These are phyloP conservation scores for Neurospora sp. DNA, from an alignment of 495 filamentous ascomycete genomes.

Conservation along the genomic window DNA sequence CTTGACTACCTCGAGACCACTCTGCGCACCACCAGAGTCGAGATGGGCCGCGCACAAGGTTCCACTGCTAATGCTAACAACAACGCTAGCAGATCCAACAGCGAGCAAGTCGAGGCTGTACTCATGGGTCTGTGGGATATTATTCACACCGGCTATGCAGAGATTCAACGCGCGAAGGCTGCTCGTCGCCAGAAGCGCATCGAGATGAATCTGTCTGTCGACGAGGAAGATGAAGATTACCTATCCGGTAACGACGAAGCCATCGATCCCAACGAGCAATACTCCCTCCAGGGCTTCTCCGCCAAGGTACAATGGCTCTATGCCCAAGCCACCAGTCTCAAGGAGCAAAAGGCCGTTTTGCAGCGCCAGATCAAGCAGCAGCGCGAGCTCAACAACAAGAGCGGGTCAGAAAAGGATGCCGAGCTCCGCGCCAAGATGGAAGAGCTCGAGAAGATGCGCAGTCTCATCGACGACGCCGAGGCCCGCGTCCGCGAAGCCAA, in stretches of 20 bases:
- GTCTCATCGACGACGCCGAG: conserved; percentile 37
- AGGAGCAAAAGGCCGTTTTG: conserved; percentile 75
- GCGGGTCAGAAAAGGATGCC: conserved; percentile 49
- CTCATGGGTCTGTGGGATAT: conserved; percentile 65
- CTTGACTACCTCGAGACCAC: conserved; percentile 31
- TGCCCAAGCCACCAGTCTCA: conserved; percentile 48
- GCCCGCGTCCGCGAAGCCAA: conserved; percentile 35
- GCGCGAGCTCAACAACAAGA: conserved; percentile 68
- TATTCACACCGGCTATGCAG: conserved; percentile 52
- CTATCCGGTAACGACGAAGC: conserved; percentile 39
- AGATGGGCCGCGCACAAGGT: conserved; percentile 21
- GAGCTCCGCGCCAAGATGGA: conserved; percentile 39
- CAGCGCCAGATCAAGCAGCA: conserved; percentile 88
- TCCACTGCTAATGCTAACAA: conserved; percentile 7
- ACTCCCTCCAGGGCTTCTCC: conserved; percentile 59
- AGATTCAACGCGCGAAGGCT: conserved; percentile 42
- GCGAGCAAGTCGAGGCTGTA: conserved; percentile 47
- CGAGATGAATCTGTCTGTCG: conserved; percentile 25
- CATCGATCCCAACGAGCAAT: conserved; percentile 42
- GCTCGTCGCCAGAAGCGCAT: conserved; percentile 36
- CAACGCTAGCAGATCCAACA: conserved; percentile 24
- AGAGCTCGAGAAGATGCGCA: conserved; percentile 43
- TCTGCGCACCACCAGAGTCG: conserved; percentile 20
- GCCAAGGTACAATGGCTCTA: conserved; percentile 69
- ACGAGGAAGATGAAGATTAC: conserved; percentile 36